A percentile compares a stretch with the other conserved stretches of the same genome.
Evolutionary conservation across 768 basidiomycete species (phyloP).

Genomic region (Boletus tylopilopsis): DNA sequence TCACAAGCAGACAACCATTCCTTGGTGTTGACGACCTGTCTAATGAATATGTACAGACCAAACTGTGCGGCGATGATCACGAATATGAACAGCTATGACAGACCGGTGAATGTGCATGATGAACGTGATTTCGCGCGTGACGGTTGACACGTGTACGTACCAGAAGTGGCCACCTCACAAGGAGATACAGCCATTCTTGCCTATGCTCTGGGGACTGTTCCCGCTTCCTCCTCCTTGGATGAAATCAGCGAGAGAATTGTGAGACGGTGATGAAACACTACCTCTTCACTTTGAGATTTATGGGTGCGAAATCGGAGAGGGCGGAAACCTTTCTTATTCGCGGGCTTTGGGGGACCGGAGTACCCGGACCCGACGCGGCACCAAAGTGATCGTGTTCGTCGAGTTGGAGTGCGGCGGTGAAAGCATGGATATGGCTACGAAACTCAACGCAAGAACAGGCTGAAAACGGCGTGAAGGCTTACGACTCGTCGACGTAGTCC

Average conservation of each 20-base stretch:
- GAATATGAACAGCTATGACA: conserved; percentile 72
- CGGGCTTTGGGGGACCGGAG: conserved; percentile 28
- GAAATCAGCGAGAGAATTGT: conserved; percentile 1
- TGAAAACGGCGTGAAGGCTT: conserved; percentile 22
- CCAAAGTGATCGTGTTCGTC: conserved; percentile 44
- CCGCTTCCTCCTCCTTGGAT: conserved; percentile 36
- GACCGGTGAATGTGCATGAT: conserved; percentile 2
- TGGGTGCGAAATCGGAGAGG: conserved; percentile 84
- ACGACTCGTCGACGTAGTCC: conserved; percentile 75
- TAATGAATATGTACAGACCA: conserved; percentile 77
- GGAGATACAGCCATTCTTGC: conserved; percentile 72
- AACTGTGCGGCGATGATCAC: conserved; percentile 82
- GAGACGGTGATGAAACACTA: conserved; percentile 23
- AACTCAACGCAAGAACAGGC: neutral
- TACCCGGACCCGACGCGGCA: conserved; percentile 22
- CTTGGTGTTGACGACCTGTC: conserved; percentile 92
- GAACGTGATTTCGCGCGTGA: neutral
- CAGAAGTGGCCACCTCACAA: conserved; percentile 85
- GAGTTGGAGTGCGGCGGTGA: conserved; percentile 65
- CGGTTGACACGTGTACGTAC: conserved; percentile 38
- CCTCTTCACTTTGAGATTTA: conserved; percentile 81
- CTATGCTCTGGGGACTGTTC: conserved; percentile 36
- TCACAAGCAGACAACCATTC: conserved; percentile 90
- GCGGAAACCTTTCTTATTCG: conserved; percentile 80
- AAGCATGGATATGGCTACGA: conserved; percentile 66